A percentile compares a stretch with the other conserved stretches of the same genome.
Conservation (phyloP, 1,139 yeast genomes). For the Geotrichum aggregatum region DNA sequence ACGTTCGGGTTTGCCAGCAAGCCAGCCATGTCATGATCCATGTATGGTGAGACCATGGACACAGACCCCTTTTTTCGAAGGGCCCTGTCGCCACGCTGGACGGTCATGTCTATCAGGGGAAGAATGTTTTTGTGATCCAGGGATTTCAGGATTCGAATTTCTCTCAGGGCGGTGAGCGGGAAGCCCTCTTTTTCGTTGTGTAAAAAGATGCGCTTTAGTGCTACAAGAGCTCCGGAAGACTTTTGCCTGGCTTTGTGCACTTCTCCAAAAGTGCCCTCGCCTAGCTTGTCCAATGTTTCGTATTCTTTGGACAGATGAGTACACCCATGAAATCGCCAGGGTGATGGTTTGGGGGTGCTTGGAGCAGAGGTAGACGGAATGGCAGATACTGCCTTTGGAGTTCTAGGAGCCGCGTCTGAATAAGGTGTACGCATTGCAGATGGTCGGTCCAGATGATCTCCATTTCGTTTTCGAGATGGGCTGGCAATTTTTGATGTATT, state of each 20-base stretch:
- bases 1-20: constrained; percentile 82
- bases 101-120: constrained; percentile 76
- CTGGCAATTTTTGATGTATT: background rate
- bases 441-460: constrained; percentile 1
- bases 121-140: constrained; percentile 68
- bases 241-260: constrained; percentile 68
- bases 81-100: constrained; percentile 45
- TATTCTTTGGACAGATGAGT: constrained; percentile 43
- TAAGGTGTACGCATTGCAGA: background rate
- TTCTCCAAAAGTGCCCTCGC: constrained; percentile 87
- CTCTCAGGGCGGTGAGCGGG: constrained; percentile 93
- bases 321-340: constrained; percentile 32
- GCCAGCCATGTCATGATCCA: constrained; percentile 91
- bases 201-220: constrained; percentile 76
- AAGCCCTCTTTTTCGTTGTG: constrained; percentile 68
- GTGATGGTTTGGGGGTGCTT: background rate
- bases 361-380: background rate
- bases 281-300: constrained; percentile 60
- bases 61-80: constrained; percentile 39
- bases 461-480: background rate
- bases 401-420: background rate
- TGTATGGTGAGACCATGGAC: constrained; percentile 88
- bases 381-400: background rate
- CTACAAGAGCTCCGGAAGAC: constrained; percentile 57
- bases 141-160: constrained; percentile 74